Evolutionary conservation across 768 basidiomycete genomes (phyloP), one percentile per base, ranked within the genome.

Genomic region (Leccinum truebloodii): DNA sequence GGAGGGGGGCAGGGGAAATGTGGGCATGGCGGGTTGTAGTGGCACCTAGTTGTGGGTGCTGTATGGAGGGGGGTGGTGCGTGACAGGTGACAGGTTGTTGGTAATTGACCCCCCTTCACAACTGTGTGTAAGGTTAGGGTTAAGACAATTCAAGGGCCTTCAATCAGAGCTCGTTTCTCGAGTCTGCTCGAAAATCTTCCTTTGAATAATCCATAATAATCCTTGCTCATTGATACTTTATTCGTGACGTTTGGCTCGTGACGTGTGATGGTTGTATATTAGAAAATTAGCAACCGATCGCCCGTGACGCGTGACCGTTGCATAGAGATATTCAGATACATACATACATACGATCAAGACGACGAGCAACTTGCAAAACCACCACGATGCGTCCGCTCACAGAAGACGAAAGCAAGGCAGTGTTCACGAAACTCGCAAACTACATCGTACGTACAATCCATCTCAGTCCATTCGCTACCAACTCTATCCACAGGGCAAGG

Each of bases 351-450:
- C 44, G 44, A 46, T 20, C 48, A 13, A 18, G 26, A 51, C 50
- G 26, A 52, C 52, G 44, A 46, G 44, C 20, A 46, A 46, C 39
- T 41, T 41, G 39, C 51, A 14, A 16, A 18, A 30, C 32, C n/a
- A 63, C 46, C 61, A 77, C 57, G 44, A 97, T 98, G 96, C 89
- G 96, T 9, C 96, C 96, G 22, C 80, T 98, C 55, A 98, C 96
- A 26, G 93, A 98, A 74, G 95, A 97, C 61, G 96, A 99, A 77
- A 96, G 93, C 68, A 97, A 97, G 73, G 84, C 90, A 0, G 92
- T 98, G 14, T 99, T 98, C 69, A 88, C 91, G 44, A 99, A 99
- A 75, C 85, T 99, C 44, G 94, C 97, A 52, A 98, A 97, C 77
- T 99, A 97, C 75, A 92, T 99, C 69, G 94, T 94, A 57, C 50